These are phyloP conservation scores for Sporodiniella umbellata DNA, from an alignment of 371 early-diverging fungal species.

Conservation along the genomic window DNA sequence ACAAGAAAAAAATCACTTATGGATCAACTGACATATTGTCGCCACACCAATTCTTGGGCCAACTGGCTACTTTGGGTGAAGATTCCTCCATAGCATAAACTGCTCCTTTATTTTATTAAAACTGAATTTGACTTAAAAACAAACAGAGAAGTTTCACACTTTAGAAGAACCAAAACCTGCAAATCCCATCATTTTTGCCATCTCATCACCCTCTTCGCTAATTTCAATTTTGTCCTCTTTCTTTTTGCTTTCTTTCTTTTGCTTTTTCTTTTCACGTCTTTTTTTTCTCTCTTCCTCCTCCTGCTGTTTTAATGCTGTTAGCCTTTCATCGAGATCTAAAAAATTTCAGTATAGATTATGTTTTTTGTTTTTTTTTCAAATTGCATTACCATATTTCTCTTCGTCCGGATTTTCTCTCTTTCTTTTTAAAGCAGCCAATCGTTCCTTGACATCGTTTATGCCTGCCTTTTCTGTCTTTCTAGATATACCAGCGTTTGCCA, in stretches of 20 bases:
- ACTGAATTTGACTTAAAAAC: too few relatives aligned
- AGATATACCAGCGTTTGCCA: slow-evolving; percentile 61
- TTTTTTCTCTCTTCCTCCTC: slow-evolving; percentile 51
- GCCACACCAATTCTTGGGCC: slow-evolving; percentile 81
- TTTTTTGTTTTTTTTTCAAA: neutral
- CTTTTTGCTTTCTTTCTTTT: slow-evolving; percentile 46
- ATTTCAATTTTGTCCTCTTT: slow-evolving; percentile 16
- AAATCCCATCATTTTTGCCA: slow-evolving; percentile 54
- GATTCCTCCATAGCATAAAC: slow-evolving; percentile 20
- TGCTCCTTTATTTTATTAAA: neutral
- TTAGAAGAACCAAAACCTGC: slow-evolving; percentile 47
- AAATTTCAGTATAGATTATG: too few relatives aligned
- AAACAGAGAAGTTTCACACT: too few relatives aligned
- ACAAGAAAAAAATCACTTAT: slow-evolving; percentile 86
- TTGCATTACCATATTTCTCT: slow-evolving; percentile 47
- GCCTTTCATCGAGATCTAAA: slow-evolving; percentile 54
- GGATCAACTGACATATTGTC: slow-evolving; percentile 95
- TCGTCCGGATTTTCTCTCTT: slow-evolving; percentile 51
- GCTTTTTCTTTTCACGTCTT: slow-evolving; percentile 49
- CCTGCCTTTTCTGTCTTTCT: slow-evolving; percentile 73
- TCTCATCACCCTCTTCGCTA: slow-evolving; percentile 31
- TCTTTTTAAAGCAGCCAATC: slow-evolving; percentile 52
- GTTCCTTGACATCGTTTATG: slow-evolving; percentile 49
- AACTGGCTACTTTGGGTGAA: slow-evolving; percentile 68
- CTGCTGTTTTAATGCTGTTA: slow-evolving; percentile 42